Base-by-base conservation (phyloP, 495 filamentous ascomycete species). In the Hypoxylon fragiforme region DNA sequence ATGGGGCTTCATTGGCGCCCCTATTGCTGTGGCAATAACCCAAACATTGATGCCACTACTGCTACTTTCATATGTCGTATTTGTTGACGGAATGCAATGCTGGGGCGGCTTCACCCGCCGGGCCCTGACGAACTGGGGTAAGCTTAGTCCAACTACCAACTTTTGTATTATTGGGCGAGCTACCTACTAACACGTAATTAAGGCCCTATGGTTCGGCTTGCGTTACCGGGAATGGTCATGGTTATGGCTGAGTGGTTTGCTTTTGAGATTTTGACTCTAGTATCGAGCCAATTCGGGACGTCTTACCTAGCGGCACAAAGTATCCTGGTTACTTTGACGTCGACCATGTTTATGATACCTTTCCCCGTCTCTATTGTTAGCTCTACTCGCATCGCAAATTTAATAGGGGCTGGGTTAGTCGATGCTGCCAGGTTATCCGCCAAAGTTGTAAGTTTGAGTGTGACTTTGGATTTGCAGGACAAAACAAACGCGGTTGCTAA, bases 171-270 rank as follows among this genome's bases (percentile, higher is more conserved):
- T n/a, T n/a, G n/a, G n/a, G n/a, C 16, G 22, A 14, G 15, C 14
- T 32, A 5, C 36, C 15, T 11, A 46, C 47, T 66, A 31, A 60
- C 62, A 42, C 24, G 36, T 16, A 38, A 5, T 8, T 20, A 38
- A 70, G 62, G 64, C 3, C 88, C 87, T 0, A 94, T 95, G 91
- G 80, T 97, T 62, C 75, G 81, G 43, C 85, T 97, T 12, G 90
- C 91, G 0, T 68, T 96, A 13, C 91, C 87, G 0, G 92, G 92
- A 2, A 81, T 96, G 65, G 70, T 95, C 34, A 96, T 96, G 90
- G 87, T 97, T 1, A 86, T 94, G 66, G 91, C 92, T 5, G 92
- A 96, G 65, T 92, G 84, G 69, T 79, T 95, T 3, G 89, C 89
- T 13, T 92, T 94, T 59, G 89, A 92, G 64, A 78, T 92, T 31